Evolutionary conservation across 164 flowering plant species (phyloP).

Genomic region (Umbellularia californica): DNA sequence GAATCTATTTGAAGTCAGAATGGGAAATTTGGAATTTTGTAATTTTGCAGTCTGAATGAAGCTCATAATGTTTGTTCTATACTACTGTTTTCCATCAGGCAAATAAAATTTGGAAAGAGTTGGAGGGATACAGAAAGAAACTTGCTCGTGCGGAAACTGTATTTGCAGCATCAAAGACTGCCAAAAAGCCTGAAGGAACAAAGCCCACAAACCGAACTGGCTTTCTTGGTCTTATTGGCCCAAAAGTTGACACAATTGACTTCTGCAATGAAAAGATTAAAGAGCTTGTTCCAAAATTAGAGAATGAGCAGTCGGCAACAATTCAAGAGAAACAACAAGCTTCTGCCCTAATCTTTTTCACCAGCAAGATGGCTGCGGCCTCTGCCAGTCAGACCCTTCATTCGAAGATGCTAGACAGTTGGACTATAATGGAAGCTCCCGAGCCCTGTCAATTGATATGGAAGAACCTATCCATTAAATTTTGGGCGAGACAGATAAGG

Average conservation of each 20-base stretch:
- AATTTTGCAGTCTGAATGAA: neutral
- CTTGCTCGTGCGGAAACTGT: constrained; percentile 76
- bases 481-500: constrained; percentile 53
- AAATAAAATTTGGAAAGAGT: constrained; percentile 59
- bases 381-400: constrained; percentile 76
- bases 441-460: constrained; percentile 75
- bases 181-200: constrained; percentile 50
- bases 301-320: constrained; percentile 69
- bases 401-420: constrained; percentile 55
- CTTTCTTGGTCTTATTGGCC: constrained; percentile 68
- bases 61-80: neutral
- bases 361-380: constrained; percentile 57
- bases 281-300: constrained; percentile 58
- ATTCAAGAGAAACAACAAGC: constrained; percentile 62
- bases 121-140: constrained; percentile 75
- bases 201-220: constrained; percentile 68
- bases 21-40: neutral
- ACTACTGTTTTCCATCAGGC: constrained; percentile 35
- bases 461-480: constrained; percentile 59
- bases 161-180: constrained; percentile 45
- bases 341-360: constrained; percentile 75
- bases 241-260: constrained; percentile 70
- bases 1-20: no score
- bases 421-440: constrained; percentile 82
- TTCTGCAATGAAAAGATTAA: constrained; percentile 66